Percentiles rank a stretch among this genome's conserved stretches.
Evolutionary conservation across 2,329 filamentous ascomycete genomes (phyloP).

Genomic region (Penicillium paneum): DNA sequence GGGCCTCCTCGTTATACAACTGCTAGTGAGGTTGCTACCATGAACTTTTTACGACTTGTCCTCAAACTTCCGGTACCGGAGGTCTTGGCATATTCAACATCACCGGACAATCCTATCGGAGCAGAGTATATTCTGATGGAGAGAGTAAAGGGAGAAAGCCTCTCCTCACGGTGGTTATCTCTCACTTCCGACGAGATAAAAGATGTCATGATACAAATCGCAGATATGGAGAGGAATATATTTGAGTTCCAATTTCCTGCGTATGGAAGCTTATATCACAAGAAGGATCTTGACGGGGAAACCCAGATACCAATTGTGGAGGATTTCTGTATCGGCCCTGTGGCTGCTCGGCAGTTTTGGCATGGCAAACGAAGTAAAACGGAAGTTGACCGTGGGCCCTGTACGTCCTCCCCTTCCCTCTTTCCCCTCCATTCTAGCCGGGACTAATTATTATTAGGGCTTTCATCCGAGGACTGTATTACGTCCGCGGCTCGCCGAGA

Average conservation of each 20-base stretch:
- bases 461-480: constrained; percentile 20
- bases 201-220: constrained; percentile 27
- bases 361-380: constrained; percentile 24
- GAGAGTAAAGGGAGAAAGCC: constrained; percentile 33
- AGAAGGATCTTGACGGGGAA: constrained; percentile 18
- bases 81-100: constrained; percentile 36
- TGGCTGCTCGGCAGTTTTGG: constrained; percentile 31
- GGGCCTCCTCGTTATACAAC: constrained; percentile 28
- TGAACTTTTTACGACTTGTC: constrained; percentile 26
- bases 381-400: constrained; percentile 27
- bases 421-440: background rate
- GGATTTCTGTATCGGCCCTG: constrained; percentile 28
- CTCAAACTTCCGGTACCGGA: constrained; percentile 37
- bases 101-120: constrained; percentile 37
- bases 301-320: constrained; percentile 17
- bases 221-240: constrained; percentile 25
- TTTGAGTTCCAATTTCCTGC: constrained; percentile 28
- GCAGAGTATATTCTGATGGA: constrained; percentile 47
- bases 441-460: constrained; percentile 18
- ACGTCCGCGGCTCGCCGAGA: constrained; percentile 28
- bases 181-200: constrained; percentile 26
- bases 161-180: constrained; percentile 26
- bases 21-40: constrained; percentile 28
- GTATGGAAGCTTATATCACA: constrained; percentile 30
- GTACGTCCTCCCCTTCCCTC: constrained; percentile 11